Percentiles rank a stretch among this genome's conserved stretches.
These are phyloP conservation scores for Cytospora leucostoma DNA, from an alignment of 2,329 filamentous ascomycete genomes.

Conservation along the genomic window DNA sequence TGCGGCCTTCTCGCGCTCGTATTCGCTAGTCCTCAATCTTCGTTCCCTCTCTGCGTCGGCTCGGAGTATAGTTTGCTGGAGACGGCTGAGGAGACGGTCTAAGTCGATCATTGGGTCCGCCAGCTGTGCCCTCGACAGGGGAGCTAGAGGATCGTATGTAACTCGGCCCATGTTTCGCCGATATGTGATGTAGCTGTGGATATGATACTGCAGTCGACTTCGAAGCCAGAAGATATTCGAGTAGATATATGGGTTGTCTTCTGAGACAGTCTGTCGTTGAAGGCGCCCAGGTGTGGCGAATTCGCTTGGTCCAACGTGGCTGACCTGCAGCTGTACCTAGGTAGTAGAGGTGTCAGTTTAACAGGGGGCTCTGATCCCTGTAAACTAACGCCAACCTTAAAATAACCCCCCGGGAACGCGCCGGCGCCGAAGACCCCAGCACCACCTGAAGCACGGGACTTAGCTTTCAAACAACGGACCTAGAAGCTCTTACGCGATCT, in stretches of 20 bases:
- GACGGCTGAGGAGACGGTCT: constrained; percentile 62
- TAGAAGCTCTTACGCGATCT: neutral
- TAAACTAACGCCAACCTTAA: constrained; percentile 14
- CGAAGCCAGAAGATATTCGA: neutral
- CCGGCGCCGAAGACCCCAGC: neutral
- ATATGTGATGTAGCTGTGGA: neutral
- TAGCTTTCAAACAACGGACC: neutral
- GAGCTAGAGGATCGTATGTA: constrained; percentile 24
- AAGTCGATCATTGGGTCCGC: constrained; percentile 54
- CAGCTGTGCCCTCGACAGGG: constrained; percentile 23
- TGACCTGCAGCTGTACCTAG: neutral
- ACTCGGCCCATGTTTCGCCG: constrained; percentile 17
- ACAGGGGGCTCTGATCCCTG: neutral
- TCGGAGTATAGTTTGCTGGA: constrained; percentile 66
- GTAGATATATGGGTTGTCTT: neutral
- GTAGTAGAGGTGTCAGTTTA: neutral
- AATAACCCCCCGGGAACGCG: constrained; percentile 2
- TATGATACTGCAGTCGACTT: neutral
- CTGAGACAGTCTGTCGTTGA: constrained; percentile 6
- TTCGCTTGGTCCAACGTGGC: constrained; percentile 13
- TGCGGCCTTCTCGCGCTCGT: constrained; percentile 63
- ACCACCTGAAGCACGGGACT: neutral
- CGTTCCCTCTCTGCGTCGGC: constrained; percentile 60
- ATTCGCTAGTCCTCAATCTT: constrained; percentile 61
- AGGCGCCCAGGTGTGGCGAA: constrained; percentile 18